A percentile compares a stretch with the other conserved stretches of the same genome.
Conservation (phyloP, 2,329 filamentous ascomycete species). For the Aureobasidium namibiae region DNA sequence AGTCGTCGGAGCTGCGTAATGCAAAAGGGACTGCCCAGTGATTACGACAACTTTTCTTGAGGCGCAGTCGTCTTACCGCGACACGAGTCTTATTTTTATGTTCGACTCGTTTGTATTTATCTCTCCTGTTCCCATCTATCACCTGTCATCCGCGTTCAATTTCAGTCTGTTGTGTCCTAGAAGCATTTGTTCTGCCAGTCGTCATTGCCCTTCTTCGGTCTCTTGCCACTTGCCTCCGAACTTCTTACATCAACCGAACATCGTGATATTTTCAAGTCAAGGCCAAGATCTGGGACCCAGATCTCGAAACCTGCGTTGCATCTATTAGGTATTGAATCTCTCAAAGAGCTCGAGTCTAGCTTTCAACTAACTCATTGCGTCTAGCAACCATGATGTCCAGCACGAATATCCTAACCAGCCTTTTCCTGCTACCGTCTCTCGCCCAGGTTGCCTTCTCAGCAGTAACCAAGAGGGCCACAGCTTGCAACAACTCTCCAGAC, state of each 20-base stretch:
- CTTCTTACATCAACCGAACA: background rate
- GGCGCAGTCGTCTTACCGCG: slow-evolving; percentile 6
- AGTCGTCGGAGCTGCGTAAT: slow-evolving; percentile 7
- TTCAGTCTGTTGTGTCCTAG: background rate
- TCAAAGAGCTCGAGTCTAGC: too few relatives aligned
- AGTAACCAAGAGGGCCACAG: slow-evolving; percentile 10
- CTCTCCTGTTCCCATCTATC: background rate
- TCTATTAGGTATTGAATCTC: background rate
- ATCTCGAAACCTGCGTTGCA: background rate
- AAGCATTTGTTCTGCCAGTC: background rate
- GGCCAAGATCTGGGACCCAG: background rate
- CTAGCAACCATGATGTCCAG: slow-evolving; percentile 1
- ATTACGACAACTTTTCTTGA: slow-evolving; percentile 8
- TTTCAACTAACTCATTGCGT: background rate
- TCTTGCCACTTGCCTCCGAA: background rate
- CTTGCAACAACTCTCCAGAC: slow-evolving; percentile 71
- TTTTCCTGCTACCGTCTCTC: slow-evolving; percentile 10
- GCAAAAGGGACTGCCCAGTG: slow-evolving; percentile 1
- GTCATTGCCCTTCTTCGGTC: background rate
- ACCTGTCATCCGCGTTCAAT: background rate
- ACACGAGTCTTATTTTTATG: slow-evolving; percentile 4
- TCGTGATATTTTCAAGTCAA: background rate
- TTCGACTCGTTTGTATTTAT: background rate
- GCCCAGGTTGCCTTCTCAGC: slow-evolving; percentile 1
- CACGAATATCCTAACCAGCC: slow-evolving; percentile 1